Conservation (phyloP, 164 flowering plant species). For the Tetracentron sinense region DNA sequence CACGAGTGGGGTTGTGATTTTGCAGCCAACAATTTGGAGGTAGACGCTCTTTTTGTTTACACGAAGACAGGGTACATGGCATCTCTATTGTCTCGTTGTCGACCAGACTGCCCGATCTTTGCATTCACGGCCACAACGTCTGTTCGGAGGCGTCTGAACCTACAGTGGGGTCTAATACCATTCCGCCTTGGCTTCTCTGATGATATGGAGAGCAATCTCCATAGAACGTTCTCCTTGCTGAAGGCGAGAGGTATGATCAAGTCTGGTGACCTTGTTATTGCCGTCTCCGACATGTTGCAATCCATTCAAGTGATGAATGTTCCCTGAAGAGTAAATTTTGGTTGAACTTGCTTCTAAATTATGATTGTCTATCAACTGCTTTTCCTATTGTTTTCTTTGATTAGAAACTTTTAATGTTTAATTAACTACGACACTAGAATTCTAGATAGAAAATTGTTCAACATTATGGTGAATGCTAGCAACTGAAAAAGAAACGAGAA, state of each 20-base stretch:
- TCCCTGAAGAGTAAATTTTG: conserved; percentile 35
- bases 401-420: not conserved
- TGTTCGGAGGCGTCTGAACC: conserved; percentile 78
- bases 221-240: conserved; percentile 78
- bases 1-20: conserved; percentile 10
- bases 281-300: conserved; percentile 93
- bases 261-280: conserved; percentile 89
- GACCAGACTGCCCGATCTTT: conserved; percentile 97
- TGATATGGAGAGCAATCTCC: conserved; percentile 94
- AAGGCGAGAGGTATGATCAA: conserved; percentile 90
- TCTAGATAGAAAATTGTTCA: not conserved
- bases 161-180: conserved; percentile 94
- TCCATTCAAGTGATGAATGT: conserved; percentile 97
- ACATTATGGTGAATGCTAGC: not conserved
- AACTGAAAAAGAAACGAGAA: not conserved
- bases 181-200: conserved; percentile 82
- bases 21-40: conserved; percentile 89
- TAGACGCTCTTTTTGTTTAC: conserved; percentile 89
- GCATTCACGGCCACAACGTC: conserved; percentile 80
- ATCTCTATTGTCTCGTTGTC: conserved; percentile 87
- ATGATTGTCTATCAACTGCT: not conserved
- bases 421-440: not conserved
- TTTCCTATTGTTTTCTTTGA: not conserved
- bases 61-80: conserved; percentile 93
- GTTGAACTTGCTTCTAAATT: not conserved